phyloP scores from a whole-genome alignment of 192 early-diverging fungal species.

The Coemansia sp. region DNA sequence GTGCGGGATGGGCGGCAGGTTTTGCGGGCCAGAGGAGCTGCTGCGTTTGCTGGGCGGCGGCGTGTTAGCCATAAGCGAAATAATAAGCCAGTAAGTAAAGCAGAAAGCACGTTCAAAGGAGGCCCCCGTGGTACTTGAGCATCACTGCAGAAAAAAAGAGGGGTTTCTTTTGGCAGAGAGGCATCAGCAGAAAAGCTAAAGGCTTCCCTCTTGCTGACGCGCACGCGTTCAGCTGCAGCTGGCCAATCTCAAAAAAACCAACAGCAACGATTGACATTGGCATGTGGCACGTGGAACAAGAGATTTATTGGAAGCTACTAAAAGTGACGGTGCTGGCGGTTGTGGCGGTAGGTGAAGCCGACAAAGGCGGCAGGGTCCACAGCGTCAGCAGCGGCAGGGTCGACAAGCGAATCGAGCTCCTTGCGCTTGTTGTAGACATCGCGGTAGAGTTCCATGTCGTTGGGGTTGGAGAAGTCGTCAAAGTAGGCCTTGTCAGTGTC shows the following conservation, averaged over 20 bases:
- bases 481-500: constrained; percentile 82
- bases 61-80: not conserved
- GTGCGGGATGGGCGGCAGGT: constrained; percentile 5
- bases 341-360: constrained; percentile 74
- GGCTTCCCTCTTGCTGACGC: too few species aligned
- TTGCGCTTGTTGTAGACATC: constrained; percentile 59
- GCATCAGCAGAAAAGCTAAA: too few species aligned
- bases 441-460: constrained; percentile 61
- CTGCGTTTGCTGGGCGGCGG: not conserved
- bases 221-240: too few species aligned
- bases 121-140: too few species aligned
- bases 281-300: not conserved
- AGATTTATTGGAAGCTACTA: constrained; percentile 6
- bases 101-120: too few species aligned
- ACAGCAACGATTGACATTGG: too few species aligned
- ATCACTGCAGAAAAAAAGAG: too few species aligned
- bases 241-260: too few species aligned
- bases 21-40: not conserved
- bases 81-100: too few species aligned
- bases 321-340: constrained; percentile 41
- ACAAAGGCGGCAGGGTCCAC: constrained; percentile 81
- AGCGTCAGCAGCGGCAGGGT: constrained; percentile 35
- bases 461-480: constrained; percentile 69
- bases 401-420: constrained; percentile 46
- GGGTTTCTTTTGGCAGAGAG: too few species aligned